phyloP scores from a whole-genome alignment of 345 rosid species.

The Eucalyptus pauciflora region DNA sequence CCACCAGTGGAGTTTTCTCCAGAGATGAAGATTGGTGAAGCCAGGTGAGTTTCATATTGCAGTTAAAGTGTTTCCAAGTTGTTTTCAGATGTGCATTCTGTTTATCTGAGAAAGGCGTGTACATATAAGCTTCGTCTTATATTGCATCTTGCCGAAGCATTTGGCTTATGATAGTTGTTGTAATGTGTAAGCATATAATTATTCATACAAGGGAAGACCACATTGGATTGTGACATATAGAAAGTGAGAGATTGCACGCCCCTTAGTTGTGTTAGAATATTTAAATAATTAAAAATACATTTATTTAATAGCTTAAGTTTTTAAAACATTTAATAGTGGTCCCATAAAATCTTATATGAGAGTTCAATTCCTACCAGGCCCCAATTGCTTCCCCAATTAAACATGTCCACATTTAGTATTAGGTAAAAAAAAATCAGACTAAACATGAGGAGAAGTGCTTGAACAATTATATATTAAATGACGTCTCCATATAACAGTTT shows the following conservation, averaged over 20 bases:
- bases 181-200: too few relatives aligned
- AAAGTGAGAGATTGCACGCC: neutral
- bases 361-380: too few relatives aligned
- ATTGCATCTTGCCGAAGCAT: neutral
- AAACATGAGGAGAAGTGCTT: too few relatives aligned
- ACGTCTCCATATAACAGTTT: too few relatives aligned
- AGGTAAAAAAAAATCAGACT: too few relatives aligned
- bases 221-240: neutral
- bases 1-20: neutral
- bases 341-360: accelerated
- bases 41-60: slow-evolving; percentile 1
- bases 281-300: too few relatives aligned
- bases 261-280: too few relatives aligned
- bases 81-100: neutral
- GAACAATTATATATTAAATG: too few relatives aligned
- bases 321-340: accelerated
- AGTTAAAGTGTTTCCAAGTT: neutral
- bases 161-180: neutral
- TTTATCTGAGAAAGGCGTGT: neutral
- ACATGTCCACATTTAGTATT: too few relatives aligned
- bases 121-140: neutral
- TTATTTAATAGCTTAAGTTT: accelerated
- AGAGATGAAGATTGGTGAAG: slow-evolving; percentile 1
- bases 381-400: too few relatives aligned
- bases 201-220: neutral